phyloP scores from a whole-genome alignment of 1,284 basidiomycete species.

The Chalciporus sp. region DNA sequence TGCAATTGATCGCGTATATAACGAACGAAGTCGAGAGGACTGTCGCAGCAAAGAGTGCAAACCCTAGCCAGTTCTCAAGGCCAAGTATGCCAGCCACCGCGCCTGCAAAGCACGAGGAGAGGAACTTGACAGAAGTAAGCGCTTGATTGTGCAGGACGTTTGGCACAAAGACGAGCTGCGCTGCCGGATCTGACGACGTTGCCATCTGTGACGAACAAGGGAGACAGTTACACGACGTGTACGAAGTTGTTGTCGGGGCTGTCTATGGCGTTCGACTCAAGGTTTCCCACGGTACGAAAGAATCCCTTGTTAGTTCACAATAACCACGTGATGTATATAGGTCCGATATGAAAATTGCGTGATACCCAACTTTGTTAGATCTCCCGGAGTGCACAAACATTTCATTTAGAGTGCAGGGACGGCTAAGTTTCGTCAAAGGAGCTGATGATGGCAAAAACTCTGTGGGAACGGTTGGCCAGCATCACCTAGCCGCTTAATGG shows the following conservation, averaged over 20 bases:
- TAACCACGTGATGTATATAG: neutral
- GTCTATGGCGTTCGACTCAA: neutral
- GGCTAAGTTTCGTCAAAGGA: neutral
- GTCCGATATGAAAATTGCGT: neutral
- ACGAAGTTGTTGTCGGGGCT: neutral
- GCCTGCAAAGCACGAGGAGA: constrained; percentile 82
- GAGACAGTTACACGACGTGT: neutral
- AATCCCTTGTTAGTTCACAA: too few species aligned
- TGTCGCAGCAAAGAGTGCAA: constrained; percentile 73
- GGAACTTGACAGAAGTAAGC: constrained; percentile 68
- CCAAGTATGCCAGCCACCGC: constrained; percentile 86
- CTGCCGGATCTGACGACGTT: constrained; percentile 46
- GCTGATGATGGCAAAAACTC: neutral
- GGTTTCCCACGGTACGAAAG: constrained; percentile 18
- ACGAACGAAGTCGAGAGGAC: constrained; percentile 67
- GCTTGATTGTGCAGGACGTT: constrained; percentile 73
- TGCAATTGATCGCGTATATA: constrained; percentile 72
- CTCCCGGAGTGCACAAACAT: neutral
- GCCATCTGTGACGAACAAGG: constrained; percentile 25
- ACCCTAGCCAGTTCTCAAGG: constrained; percentile 80
- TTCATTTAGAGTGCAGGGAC: neutral
- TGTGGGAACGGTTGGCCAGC: neutral
- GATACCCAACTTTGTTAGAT: neutral
- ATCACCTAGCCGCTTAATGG: neutral
- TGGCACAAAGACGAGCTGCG: constrained; percentile 69